A percentile compares a stretch with the other conserved stretches of the same genome.
phyloP scores from a whole-genome alignment of 192 early-diverging fungal genomes.

The Umbelopsis sp. region DNA sequence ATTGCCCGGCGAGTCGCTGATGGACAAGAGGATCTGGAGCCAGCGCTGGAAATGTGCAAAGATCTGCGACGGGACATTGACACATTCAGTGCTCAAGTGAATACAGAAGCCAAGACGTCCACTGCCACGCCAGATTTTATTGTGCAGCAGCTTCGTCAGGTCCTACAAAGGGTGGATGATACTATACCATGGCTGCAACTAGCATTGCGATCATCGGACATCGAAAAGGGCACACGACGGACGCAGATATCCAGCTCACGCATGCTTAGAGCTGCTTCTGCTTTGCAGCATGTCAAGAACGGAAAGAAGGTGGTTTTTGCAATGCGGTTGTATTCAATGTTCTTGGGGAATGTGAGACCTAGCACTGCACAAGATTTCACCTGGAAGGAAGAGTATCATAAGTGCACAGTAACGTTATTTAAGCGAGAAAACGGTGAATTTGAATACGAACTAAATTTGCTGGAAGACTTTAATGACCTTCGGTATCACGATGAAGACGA shows the following conservation, averaged over 20 bases:
- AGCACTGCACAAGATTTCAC: constrained; percentile 65
- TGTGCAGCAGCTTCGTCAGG: constrained; percentile 3
- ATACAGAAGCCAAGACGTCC: constrained; percentile 30
- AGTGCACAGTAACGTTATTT: constrained; percentile 45
- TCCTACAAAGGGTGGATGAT: constrained; percentile 35
- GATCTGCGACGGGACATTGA: constrained; percentile 58
- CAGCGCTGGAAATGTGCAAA: constrained; percentile 57
- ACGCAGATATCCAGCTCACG: constrained; percentile 54
- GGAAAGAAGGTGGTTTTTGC: constrained; percentile 38
- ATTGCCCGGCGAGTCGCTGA: constrained; percentile 65
- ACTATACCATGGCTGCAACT: constrained; percentile 42
- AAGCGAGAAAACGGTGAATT: neutral
- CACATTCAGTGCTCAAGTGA: constrained; percentile 41
- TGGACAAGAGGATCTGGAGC: constrained; percentile 60
- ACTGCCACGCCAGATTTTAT: constrained; percentile 13
- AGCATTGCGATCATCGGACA: constrained; percentile 45
- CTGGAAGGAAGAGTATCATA: constrained; percentile 81
- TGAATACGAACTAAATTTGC: constrained; percentile 61
- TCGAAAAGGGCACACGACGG: constrained; percentile 45
- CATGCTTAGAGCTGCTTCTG: constrained; percentile 62
- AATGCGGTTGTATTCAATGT: constrained; percentile 69
- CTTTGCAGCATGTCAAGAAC: constrained; percentile 31
- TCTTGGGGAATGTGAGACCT: constrained; percentile 63
- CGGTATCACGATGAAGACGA: constrained; percentile 70
- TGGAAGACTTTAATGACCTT: constrained; percentile 74